Evolutionary conservation across 1,284 basidiomycete species (phyloP), one percentile per base, ranked within the genome.

Genomic region (Crepidotus sp.): DNA sequence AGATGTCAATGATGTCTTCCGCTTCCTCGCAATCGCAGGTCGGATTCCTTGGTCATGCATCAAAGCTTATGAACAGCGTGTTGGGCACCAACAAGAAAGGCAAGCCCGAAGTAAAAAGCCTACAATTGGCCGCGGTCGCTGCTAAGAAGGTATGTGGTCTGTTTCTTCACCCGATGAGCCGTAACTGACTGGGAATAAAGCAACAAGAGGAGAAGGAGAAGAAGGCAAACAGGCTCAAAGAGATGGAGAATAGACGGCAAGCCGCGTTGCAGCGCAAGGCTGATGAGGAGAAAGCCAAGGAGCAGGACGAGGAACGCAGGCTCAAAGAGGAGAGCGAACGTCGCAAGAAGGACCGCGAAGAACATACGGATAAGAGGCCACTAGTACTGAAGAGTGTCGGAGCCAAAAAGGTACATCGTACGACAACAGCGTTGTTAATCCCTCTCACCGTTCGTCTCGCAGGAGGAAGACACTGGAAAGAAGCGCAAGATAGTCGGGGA

Each of bases 141-240:
- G 87, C 86, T 2, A 91, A 87, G 68, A 91, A 84, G 80, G 90
- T 91, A 26, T 22, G 65, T 57, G 13, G 5, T 19, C 34, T 2
- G 6, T 27, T 6, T 34, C 7, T 27, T 46, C 27, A 37, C 35
- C 31, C 39, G 42, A 3, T 25, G 36, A 32, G 42, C 39, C 27
- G 19, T 42, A 41, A 40, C 32, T 29, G 26, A n/a, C n/a, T n/a
- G 19, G 39, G 22, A 33, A 33, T 54, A 22, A 55, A 94, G 89
- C 87, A 93, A 71, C 84, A 92, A 69, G 85, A 84, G 50, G 85
- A 88, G 55, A 73, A 74, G 27, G 86, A 89, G 51, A 87, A 84
- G 64, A 91, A 88, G 61, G 76, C 74, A 1, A 67, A 71, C 3
- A 68, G 83, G 18, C 64, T 83, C 49, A 86, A 81, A 55, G 84